Evolutionary conservation across 176 grass and related monocot species (phyloP), one percentile per base, ranked within the genome.

Genomic region (Eleusine indica): DNA sequence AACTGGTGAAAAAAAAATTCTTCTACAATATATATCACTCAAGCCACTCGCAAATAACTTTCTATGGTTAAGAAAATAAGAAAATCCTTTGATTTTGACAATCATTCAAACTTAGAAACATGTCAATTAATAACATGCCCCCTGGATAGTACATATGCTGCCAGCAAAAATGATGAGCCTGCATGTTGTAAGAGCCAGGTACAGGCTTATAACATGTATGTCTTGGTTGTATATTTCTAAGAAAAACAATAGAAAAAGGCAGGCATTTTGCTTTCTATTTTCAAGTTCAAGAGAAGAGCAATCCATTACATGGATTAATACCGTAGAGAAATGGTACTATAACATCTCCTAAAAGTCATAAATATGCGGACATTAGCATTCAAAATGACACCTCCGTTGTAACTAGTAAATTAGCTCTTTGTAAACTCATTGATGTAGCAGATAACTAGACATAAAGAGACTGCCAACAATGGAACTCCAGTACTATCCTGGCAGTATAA

Each of bases 371-470:
- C 44, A 86, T 40, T 72, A 48, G 54, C 40, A 21, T 52, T 60
- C 17, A 65, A 60, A 86, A 82, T 68, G 39, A 82, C 52, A 72
- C 39, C 47, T 71, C 88, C 77, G 39, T 68, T 35, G 47, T 86
- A 68, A 74, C 42, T 79, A 69, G 61, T 35, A 61, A 61, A 53
- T 44, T 63, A 77, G 44, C 13, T 78, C 17, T 58, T 9, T 78
- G 39, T 78, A 47, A 68, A 37, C 68, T 25, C 30, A 78, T 22
- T 68, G 49, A 86, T 78, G 39, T 53, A 69, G 65, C 65, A 84
- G 25, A 84, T 64, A 90, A 75, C 30, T 71, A 91, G 54, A 84
- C 28, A 76, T 64, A 66, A 38, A 35, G 70, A 75, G 57, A 57
- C 65, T 81, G 54, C 29, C 70, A 76, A 72, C 74, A 48, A 47